phyloP scores from a whole-genome alignment of 371 early-diverging fungal genomes.

The Mortierella sp. region DNA sequence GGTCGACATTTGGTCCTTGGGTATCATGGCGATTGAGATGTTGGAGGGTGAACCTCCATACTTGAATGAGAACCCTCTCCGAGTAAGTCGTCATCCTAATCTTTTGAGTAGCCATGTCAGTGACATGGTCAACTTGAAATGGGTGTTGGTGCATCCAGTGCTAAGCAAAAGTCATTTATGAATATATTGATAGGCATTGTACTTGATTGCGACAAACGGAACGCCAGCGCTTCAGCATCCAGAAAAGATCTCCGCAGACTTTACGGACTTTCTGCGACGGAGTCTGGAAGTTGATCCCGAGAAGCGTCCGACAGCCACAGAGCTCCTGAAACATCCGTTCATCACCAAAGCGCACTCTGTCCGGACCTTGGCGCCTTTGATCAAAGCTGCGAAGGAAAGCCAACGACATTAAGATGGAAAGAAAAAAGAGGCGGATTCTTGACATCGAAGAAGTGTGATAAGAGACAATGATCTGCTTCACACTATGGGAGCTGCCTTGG shows the following conservation, averaged over 20 bases:
- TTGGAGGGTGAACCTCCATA: constrained; percentile 96
- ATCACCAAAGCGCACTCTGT: constrained; percentile 88
- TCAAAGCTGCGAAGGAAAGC: constrained; percentile 84
- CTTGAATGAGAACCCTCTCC: constrained; percentile 90
- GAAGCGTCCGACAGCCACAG: constrained; percentile 82
- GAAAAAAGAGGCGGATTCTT: too few species aligned
- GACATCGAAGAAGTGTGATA: too few species aligned
- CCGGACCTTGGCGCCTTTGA: constrained; percentile 87
- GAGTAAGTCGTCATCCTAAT: constrained; percentile 45
- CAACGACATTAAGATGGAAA: constrained; percentile 45
- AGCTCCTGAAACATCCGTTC: constrained; percentile 89
- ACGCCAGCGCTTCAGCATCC: constrained; percentile 94
- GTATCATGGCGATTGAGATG: constrained; percentile 97
- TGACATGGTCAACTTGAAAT: too few species aligned
- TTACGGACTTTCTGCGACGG: constrained; percentile 86
- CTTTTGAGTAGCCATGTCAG: background rate
- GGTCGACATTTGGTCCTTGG: constrained; percentile 98
- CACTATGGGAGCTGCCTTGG: too few species aligned
- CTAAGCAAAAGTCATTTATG: too few species aligned
- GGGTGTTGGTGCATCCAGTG: too few species aligned
- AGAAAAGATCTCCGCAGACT: constrained; percentile 80
- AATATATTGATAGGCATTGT: constrained; percentile 72
- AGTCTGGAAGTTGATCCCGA: constrained; percentile 91
- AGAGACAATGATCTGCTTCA: too few species aligned
- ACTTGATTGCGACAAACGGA: constrained; percentile 96